Evolutionary conservation across 345 rosid genomes (phyloP).

Genomic region (Populus simonii): DNA sequence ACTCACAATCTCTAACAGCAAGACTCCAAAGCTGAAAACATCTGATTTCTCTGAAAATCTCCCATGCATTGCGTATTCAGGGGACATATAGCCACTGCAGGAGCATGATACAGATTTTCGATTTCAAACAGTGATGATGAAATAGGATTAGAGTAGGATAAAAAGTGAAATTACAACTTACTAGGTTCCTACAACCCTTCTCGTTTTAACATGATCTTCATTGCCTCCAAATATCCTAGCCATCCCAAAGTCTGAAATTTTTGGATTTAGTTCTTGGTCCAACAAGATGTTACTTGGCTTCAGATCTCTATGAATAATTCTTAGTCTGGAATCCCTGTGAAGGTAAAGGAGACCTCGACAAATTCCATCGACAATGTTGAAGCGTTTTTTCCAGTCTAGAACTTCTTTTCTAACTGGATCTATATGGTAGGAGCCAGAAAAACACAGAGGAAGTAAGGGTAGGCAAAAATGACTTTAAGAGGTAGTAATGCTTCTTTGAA

Average conservation of each 20-base stretch:
- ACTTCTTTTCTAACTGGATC: neutral
- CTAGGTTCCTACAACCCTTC: slow-evolving; percentile 32
- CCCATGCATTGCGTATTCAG: slow-evolving; percentile 45
- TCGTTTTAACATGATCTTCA: slow-evolving; percentile 24
- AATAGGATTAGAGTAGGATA: too few relatives aligned
- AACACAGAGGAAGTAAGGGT: neutral
- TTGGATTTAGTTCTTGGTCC: slow-evolving; percentile 25
- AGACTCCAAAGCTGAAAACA: neutral
- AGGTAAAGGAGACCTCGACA: slow-evolving; percentile 18
- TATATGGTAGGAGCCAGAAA: neutral
- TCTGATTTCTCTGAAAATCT: slow-evolving; percentile 36
- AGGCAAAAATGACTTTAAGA: too few relatives aligned
- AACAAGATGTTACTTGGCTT: slow-evolving; percentile 25
- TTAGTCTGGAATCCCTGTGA: slow-evolving; percentile 13
- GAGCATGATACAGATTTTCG: neutral
- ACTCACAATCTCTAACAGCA: slow-evolving; percentile 33
- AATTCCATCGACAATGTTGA: slow-evolving; percentile 11
- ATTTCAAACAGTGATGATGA: too few relatives aligned
- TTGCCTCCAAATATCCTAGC: slow-evolving; percentile 27
- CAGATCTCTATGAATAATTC: slow-evolving; percentile 17
- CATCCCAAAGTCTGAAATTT: slow-evolving; percentile 35
- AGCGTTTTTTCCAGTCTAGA: slow-evolving; percentile 9
- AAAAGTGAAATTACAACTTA: slow-evolving; percentile 8
- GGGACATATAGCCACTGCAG: slow-evolving; percentile 51
- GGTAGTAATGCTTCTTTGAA: too few relatives aligned